Base-by-base conservation (phyloP, 2,329 filamentous ascomycete species). In the Claviceps pazoutovae region DNA sequence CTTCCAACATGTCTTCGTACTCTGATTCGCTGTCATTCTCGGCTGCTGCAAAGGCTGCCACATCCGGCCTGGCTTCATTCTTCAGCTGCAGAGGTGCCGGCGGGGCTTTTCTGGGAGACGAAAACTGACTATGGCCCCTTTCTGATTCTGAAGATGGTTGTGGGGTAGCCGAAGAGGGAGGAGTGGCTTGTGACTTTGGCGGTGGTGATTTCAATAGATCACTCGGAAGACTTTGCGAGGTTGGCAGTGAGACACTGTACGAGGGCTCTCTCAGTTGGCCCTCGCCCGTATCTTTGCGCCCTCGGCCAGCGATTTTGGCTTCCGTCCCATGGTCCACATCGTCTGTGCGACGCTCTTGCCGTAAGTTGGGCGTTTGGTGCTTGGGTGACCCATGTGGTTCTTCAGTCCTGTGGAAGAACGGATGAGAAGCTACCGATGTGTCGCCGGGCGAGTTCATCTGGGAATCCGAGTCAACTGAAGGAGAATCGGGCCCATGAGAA, bases 51-150 rank as follows among this genome's bases (percentile, higher is more conserved):
- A 59, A 54, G 16, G 58, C 51, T 11, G 58, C 56, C 8, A 61
- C 42, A 13, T 60, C 56, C 2, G 51, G 57, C 34, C 59, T 56
- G 42, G 53, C 50, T 19, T 61, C 59, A 21, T 66, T 59, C 21
- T 60, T 59, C 23, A 97, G 74, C 61, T 90, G 83, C 51, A 97
- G 68, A 2, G 91, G 90, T 13, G 88, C 86, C 46, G 91, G 91
- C 2, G 90, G 89, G 5, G 84, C 80, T 65, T 95, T 96, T 54
- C 90, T 79, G 48, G 79, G 78, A 1, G 81, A 76, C 2, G 76
- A 73, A 53, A 81, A 82, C 54, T 74, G 72, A 9, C 68, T 64
- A 4, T 74, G 60, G 2, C 69, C 70, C 30, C 74, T 70, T 37
- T 75, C 71, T 14, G 69, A 58, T 39, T 67, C 63, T 1, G 73